Base-by-base conservation (phyloP, 768 basidiomycete genomes). In the Hygrocybe punicea region DNA sequence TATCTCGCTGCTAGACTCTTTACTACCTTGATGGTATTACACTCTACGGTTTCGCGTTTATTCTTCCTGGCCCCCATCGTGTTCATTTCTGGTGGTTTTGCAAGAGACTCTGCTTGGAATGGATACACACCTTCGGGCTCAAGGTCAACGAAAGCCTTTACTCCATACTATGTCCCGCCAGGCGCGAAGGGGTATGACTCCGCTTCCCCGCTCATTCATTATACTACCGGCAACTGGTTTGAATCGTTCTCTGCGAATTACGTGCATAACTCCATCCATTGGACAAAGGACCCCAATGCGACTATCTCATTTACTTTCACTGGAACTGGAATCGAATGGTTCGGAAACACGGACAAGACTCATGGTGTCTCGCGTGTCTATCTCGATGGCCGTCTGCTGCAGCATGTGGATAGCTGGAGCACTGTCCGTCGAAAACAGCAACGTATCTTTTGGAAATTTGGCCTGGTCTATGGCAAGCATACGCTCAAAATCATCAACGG, bases 251-350 rank as follows among this genome's bases (percentile, higher is more conserved):
- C 86, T 0, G 67, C 70, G 1, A 69, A 74, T 35, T 85, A 82
- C 62, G 66, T 82, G 29, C 71, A 78, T 17, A 75, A 79, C 14
- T 80, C 83, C 13, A 69, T 82, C 34, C 79, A 76, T 13, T 78
- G 76, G 64, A 85, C 86, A 0, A 70, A 73, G 13, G 69, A 79
- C 46, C 69, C 69, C 16, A 76, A 76, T 47, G 82, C 87, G 10
- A 70, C 79, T 3, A 72, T 81, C 46, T 73, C 74, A 2, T 80
- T 90, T 69, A 75, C 78, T 2, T 90, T 90, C 69, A 73, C 73
- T n/a, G 89, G 89, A 13, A 86, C 84, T 11, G 87, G 87, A 1
- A 77, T 91, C 60, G 89, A 91, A 70, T 87, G 84, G 84, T 91
- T 90, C 61, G 89, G 89, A 29, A 80, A 76, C 63, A 76, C 72